These are phyloP conservation scores for Hysterangium stoloniferum DNA, from an alignment of 768 basidiomycete genomes.

Conservation along the genomic window DNA sequence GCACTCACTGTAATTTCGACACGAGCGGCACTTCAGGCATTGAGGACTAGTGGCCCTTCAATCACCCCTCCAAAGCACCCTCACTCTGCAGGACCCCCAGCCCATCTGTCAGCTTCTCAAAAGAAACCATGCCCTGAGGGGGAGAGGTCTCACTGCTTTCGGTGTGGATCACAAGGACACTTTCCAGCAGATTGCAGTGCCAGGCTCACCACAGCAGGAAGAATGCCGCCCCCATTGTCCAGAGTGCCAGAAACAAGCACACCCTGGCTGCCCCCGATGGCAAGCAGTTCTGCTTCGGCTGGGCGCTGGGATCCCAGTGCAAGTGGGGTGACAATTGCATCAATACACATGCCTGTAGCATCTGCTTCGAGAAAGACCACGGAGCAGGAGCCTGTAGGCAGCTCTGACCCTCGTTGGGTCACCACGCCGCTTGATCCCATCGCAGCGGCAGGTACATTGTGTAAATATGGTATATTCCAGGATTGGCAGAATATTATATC, in stretches of 20 bases:
- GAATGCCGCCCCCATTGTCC: constrained; percentile 14
- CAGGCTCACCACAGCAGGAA: constrained; percentile 19
- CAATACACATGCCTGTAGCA: constrained; percentile 24
- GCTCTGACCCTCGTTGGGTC: no score
- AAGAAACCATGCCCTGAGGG: no score
- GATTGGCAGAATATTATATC: constrained; percentile 24
- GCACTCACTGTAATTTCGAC: no score
- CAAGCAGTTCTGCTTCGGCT: constrained; percentile 24
- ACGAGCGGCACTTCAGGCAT: no score
- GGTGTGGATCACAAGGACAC: constrained; percentile 21
- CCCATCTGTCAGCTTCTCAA: no score
- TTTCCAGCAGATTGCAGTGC: constrained; percentile 19
- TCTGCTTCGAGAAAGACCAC: constrained; percentile 23
- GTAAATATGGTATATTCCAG: constrained; percentile 13
- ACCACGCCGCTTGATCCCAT: no score
- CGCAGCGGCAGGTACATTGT: constrained; percentile 13
- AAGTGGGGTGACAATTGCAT: constrained; percentile 16
- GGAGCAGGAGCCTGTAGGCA: no score
- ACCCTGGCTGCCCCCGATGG: constrained; percentile 20
- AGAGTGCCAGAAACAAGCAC: constrained; percentile 13
- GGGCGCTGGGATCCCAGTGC: constrained; percentile 17
- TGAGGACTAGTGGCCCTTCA: no score
- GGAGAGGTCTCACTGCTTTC: constrained; percentile 21
- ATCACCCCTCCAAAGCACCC: no score
- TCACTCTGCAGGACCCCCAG: no score